Evolutionary conservation across 805 yeast genomes (phyloP).

Genomic region (Starmerella riodocensis): DNA sequence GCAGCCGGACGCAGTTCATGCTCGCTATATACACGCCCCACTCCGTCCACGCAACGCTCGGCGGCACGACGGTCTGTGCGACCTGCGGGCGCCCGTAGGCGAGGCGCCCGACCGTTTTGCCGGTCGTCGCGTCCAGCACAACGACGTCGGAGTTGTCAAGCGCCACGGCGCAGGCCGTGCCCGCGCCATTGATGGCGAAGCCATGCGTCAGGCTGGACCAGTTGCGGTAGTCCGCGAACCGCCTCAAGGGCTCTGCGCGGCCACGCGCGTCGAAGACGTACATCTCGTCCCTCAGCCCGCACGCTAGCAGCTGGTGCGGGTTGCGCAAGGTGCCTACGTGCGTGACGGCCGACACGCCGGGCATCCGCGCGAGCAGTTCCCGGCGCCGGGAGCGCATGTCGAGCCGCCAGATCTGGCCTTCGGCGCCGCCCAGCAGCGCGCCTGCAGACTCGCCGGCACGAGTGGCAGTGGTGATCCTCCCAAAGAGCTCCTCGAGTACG

Average conservation of each 20-base stretch:
- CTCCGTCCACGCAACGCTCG: conserved; percentile 2
- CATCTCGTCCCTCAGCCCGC: conserved; percentile 18
- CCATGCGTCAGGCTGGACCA: conserved; percentile 15
- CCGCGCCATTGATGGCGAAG: conserved; percentile 7
- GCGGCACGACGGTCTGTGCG: background rate
- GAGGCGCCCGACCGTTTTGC: background rate
- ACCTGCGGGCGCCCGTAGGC: background rate
- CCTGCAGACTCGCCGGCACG: no score
- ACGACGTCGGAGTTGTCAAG: conserved; percentile 11
- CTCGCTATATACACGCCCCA: conserved; percentile 4
- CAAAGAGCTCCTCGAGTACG: background rate
- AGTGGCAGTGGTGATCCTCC: background rate
- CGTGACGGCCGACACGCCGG: conserved; percentile 9
- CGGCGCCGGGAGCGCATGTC: background rate
- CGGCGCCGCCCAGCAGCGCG: background rate
- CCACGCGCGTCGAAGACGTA: conserved; percentile 13
- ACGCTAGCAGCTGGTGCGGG: conserved; percentile 1
- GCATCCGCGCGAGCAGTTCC: background rate
- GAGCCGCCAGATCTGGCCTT: background rate
- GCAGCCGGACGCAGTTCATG: conserved; percentile 2
- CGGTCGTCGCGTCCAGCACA: conserved; percentile 8
- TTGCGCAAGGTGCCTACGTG: conserved; percentile 3
- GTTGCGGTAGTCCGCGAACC: conserved; percentile 15
- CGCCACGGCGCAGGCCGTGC: conserved; percentile 11
- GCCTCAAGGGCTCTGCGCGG: conserved; percentile 1